phyloP scores from a whole-genome alignment of 2,329 filamentous ascomycete species.

The Penicillium sp. region DNA sequence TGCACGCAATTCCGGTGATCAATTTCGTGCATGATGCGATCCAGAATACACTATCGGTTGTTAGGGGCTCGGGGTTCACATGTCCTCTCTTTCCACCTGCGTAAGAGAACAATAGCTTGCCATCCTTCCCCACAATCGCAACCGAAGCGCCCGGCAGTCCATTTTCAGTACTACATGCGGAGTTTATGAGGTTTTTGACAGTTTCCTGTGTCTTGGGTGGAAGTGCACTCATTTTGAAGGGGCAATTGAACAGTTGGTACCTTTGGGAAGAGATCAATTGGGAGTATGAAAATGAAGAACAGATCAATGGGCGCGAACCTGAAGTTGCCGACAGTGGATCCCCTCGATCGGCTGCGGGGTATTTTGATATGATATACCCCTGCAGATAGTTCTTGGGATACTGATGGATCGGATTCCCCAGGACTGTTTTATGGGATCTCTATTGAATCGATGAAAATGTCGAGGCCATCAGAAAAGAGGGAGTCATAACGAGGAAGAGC shows the following conservation, averaged over 20 bases:
- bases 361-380: not conserved
- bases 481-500: not conserved
- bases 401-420: no score
- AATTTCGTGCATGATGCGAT: conserved; percentile 56
- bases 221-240: not conserved
- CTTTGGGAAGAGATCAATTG: not conserved
- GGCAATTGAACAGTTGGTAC: not conserved
- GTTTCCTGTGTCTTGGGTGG: not conserved
- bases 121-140: not conserved
- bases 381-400: no score
- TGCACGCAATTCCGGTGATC: conserved; percentile 45
- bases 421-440: no score
- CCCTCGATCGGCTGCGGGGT: not conserved
- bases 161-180: not conserved
- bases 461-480: not conserved
- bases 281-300: not conserved
- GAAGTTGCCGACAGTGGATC: not conserved
- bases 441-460: no score
- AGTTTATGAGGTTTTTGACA: not conserved
- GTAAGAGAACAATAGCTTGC: not conserved
- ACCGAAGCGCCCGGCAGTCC: not conserved
- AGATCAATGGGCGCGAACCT: not conserved
- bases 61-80: conserved; percentile 53
- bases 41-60: conserved; percentile 60
- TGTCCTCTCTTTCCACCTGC: not conserved